A percentile compares a stretch with the other conserved stretches of the same genome.
These are phyloP conservation scores for Sphenostylis stenocarpa DNA, from an alignment of 306 rosid genomes.

Conservation along the genomic window DNA sequence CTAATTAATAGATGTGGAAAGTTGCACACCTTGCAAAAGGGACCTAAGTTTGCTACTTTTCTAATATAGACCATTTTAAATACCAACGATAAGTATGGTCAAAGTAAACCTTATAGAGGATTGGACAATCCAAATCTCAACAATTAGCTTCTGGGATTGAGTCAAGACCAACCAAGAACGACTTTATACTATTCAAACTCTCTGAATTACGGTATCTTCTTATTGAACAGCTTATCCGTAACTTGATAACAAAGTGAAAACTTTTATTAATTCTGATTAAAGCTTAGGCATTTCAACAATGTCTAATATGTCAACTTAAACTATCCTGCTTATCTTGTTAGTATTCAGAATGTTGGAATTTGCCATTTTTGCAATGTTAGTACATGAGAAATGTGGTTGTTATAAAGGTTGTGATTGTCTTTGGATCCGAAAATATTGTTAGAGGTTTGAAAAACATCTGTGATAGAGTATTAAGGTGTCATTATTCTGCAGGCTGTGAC, in stretches of 20 bases:
- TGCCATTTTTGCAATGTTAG: too few species aligned
- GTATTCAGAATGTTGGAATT: too few species aligned
- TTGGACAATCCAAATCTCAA: too few species aligned
- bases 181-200: neutral
- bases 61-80: neutral
- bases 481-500: slow-evolving; percentile 26
- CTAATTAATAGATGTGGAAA: neutral
- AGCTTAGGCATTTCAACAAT: neutral
- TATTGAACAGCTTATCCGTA: neutral
- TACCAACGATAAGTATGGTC: too few species aligned
- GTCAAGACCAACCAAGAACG: too few species aligned
- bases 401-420: neutral
- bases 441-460: neutral
- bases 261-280: neutral
- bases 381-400: too few species aligned
- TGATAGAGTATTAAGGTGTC: neutral
- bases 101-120: too few species aligned
- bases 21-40: neutral
- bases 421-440: neutral
- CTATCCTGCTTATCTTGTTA: too few species aligned
- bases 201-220: neutral
- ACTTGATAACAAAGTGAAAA: neutral
- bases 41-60: neutral
- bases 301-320: too few species aligned
- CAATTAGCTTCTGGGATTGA: too few species aligned